Evolutionary conservation across 1,139 yeast genomes (phyloP), one percentile per base, ranked within the genome.

Genomic region (Diutina rugosa): DNA sequence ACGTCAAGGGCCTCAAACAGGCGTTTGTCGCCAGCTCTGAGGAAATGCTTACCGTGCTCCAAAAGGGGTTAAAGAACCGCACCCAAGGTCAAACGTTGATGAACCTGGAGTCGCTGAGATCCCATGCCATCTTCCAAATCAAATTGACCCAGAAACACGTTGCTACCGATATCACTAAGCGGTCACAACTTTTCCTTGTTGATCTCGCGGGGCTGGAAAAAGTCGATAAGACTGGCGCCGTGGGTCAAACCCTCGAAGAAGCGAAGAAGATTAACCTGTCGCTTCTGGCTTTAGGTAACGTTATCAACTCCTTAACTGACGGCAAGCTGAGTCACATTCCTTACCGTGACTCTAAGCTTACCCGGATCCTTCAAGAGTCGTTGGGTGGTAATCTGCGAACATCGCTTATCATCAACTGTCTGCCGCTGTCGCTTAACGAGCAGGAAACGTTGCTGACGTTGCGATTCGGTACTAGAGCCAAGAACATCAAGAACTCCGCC

Each of bases 191-290:
- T 57, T 87, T 85, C 63, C 70, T 90, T 56, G 95, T 90, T 10
- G 97, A 90, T 70, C 74, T 90, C 60, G 97, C 96, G 0, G 96
- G 97, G 3, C 84, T 93, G 49, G 97, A 90, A 68, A 88, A 87
- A 66, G 84, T 88, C n/a, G 84, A 84, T 57, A 87, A 85, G 62
- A 84, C 95, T 0, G 93, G 95, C 3, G 95, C 90, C 0, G 54
- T 57, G 28, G 95, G 93, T 1, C 84, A 83, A 60, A 78, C 86
- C 0, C 71, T 88, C 18, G 91, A 90, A 65, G 97, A 90, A 63
- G 91, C 96, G 0, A 87, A 87, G 64, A 88, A 86, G 62, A 87
- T 90, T 63, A 90, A 90, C 69, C 79, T 84, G 55, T 87, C 95
- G 0, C 75, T 90, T 54, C 82, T 90, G 4, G 79, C 91, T 0